Evolutionary conservation across 257 asterid species (phyloP).

Genomic region (Agastache rugosa): DNA sequence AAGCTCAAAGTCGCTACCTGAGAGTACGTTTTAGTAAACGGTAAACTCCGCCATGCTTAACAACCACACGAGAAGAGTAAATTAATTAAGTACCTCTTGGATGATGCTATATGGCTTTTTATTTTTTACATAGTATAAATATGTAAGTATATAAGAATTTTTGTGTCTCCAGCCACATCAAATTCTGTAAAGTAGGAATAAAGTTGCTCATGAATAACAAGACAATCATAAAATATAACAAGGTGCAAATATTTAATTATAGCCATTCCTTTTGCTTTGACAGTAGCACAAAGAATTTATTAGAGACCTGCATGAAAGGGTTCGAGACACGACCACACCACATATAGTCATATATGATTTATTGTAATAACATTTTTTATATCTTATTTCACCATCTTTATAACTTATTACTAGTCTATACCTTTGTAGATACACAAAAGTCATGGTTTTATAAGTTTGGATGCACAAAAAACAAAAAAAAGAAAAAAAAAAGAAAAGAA

Average conservation of each 20-base stretch:
- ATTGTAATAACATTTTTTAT: neutral
- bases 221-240: neutral
- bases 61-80: too few relatives aligned
- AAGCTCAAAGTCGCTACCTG: neutral
- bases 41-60: too few relatives aligned
- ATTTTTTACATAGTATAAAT: too few relatives aligned
- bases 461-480: neutral
- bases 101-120: too few relatives aligned
- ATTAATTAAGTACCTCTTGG: too few relatives aligned
- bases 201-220: constrained; percentile 8
- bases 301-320: neutral
- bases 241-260: neutral
- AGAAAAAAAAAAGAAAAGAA: too few relatives aligned
- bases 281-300: neutral
- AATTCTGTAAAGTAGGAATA: constrained; percentile 23
- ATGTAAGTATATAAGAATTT: too few relatives aligned
- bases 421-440: neutral
- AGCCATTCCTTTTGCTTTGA: neutral
- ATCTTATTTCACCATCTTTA: neutral
- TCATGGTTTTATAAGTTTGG: neutral
- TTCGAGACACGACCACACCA: neutral
- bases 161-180: neutral
- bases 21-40: too few relatives aligned
- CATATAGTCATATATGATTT: neutral
- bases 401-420: too few relatives aligned